Conservation (phyloP, 768 basidiomycete genomes). For the Gymnopilus junonius region DNA sequence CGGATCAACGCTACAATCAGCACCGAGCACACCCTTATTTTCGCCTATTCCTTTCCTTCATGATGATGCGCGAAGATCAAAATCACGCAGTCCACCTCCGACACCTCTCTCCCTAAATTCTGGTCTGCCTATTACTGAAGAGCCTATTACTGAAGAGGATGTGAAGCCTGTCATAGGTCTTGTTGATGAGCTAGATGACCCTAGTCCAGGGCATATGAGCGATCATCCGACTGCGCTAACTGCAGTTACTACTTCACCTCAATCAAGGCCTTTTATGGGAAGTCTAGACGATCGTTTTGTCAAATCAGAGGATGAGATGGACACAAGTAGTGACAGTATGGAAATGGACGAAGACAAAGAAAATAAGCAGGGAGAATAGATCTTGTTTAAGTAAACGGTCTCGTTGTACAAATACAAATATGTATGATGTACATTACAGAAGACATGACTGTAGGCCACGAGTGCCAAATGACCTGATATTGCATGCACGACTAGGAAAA, state of each 20-base stretch:
- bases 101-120: conserved; percentile 65
- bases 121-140: conserved; percentile 36
- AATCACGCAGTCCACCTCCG: conserved; percentile 79
- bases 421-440: neutral
- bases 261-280: conserved; percentile 51
- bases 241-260: conserved; percentile 55
- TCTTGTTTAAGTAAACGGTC: no score
- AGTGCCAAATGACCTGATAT: neutral
- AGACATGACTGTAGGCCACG: neutral
- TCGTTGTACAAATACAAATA: neutral
- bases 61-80: conserved; percentile 79
- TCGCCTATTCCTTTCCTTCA: conserved; percentile 89
- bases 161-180: conserved; percentile 61
- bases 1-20: conserved; percentile 52
- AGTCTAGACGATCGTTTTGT: conserved; percentile 70
- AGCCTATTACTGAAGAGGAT: conserved; percentile 39
- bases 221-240: conserved; percentile 76
- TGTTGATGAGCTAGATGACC: conserved; percentile 87
- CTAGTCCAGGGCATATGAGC: conserved; percentile 82
- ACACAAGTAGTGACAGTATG: conserved; percentile 41
- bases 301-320: conserved; percentile 44
- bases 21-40: conserved; percentile 81
- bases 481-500: no score
- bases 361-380: conserved; percentile 35
- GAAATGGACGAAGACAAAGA: conserved; percentile 62